Evolutionary conservation across 441 rosid species (phyloP).

Genomic region (Brassica balearica): DNA sequence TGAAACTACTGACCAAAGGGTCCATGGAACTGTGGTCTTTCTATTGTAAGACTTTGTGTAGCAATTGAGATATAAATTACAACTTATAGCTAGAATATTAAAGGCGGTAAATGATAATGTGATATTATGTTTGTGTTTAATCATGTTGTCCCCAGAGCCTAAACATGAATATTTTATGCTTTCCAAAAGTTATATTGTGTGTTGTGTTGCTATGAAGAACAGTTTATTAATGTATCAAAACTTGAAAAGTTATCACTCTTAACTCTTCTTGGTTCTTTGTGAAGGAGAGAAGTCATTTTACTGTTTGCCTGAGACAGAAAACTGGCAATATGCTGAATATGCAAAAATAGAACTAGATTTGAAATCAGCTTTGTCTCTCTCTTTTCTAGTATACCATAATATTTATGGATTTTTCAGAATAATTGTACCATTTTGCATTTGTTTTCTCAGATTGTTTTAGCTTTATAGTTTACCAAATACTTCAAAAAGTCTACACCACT

Average conservation of each 20-base stretch:
- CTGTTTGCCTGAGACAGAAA: not conserved
- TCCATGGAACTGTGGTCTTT: slow-evolving; percentile 31
- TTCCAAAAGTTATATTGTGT: not conserved
- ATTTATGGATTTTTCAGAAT: not conserved
- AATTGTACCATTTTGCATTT: not conserved
- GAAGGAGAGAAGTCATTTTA: not conserved
- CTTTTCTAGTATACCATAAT: not conserved
- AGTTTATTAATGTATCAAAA: not conserved
- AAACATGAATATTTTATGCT: not conserved
- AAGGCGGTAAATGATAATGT: not conserved
- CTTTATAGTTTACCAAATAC: slow-evolving; percentile 15
- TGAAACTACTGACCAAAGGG: slow-evolving; percentile 21
- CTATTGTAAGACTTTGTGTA: slow-evolving; percentile 1
- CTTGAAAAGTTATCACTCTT: not conserved
- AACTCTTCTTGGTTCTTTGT: not conserved
- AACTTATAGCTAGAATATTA: slow-evolving; percentile 12
- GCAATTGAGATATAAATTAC: not conserved
- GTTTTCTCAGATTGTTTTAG: not conserved
- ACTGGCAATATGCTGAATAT: not conserved
- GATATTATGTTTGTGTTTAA: slow-evolving; percentile 5
- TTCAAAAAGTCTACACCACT: slow-evolving; percentile 38
- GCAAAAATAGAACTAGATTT: too few species aligned
- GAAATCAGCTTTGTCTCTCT: too few species aligned
- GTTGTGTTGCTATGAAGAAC: not conserved
- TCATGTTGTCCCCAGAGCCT: slow-evolving; percentile 10